Conservation (phyloP, 2,329 filamentous ascomycete species). For the Tolypocladium guangdongense region DNA sequence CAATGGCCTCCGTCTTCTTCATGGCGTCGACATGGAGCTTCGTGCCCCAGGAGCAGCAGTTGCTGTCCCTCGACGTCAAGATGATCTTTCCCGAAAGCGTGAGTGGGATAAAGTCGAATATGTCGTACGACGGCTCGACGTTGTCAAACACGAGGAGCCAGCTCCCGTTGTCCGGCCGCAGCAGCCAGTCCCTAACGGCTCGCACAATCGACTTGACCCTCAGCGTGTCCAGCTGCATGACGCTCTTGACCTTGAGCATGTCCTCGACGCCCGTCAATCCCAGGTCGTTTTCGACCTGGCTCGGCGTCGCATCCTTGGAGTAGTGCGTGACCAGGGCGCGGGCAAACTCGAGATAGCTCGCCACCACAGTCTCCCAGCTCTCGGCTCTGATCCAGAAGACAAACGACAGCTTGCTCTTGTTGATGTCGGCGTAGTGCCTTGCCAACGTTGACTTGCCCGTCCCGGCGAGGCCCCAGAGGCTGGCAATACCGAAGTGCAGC, state of each 20-base stretch:
- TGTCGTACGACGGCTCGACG: slow-evolving; percentile 12
- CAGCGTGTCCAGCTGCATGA: slow-evolving; percentile 10
- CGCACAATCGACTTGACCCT: slow-evolving; percentile 12
- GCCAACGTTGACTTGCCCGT: slow-evolving; percentile 14
- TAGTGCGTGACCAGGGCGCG: slow-evolving; percentile 10
- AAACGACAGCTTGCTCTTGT: slow-evolving; percentile 10
- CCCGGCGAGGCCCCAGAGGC: slow-evolving; percentile 11
- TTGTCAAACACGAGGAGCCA: slow-evolving; percentile 16
- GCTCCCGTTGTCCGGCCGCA: slow-evolving; percentile 11
- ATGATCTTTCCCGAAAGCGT: slow-evolving; percentile 14
- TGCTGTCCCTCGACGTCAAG: slow-evolving; percentile 11
- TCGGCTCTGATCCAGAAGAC: slow-evolving; percentile 16
- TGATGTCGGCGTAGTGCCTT: slow-evolving; percentile 11
- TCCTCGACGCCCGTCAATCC: slow-evolving; percentile 12
- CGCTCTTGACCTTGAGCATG: slow-evolving; percentile 13
- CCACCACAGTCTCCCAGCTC: slow-evolving; percentile 14
- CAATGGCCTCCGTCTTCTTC: slow-evolving; percentile 9
- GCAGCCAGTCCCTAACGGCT: slow-evolving; percentile 15
- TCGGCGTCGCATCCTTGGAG: slow-evolving; percentile 6
- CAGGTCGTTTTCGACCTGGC: slow-evolving; percentile 11
- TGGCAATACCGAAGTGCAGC: slow-evolving; percentile 10
- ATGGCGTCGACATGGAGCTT: slow-evolving; percentile 10
- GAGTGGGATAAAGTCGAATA: slow-evolving; percentile 14
- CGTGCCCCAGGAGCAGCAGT: slow-evolving; percentile 11
- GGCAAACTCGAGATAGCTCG: slow-evolving; percentile 15